Evolutionary conservation across 345 rosid genomes (phyloP), one percentile per base, ranked within the genome.

Genomic region (Trapa bicornis): DNA sequence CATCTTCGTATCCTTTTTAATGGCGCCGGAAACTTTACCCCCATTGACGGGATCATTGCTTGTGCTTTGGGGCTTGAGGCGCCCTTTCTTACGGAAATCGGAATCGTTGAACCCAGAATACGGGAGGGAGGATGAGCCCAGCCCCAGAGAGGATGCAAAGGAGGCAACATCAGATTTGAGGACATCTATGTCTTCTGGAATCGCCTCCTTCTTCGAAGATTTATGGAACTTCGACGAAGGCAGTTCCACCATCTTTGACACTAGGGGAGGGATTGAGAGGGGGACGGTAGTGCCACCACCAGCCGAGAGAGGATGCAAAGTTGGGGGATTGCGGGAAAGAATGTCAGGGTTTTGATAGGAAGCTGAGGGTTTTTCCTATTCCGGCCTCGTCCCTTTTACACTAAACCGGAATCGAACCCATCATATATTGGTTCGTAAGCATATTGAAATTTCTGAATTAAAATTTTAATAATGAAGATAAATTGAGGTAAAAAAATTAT

Each of bases 101-200:
- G 80, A 53, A 54, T 92, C 96, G 75, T 83, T 80, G 85, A 84
- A 85, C 70, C 96, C 96, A 0, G 91, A 77, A 64, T 85, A 57
- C 53, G 84, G 80, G 33, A 68, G 64, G 53, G 61, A 37, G 63
- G 87, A 76, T 45, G 91, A 79, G 66, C 87, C 36, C 39, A 93
- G 75, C 37, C 98, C 97, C 4, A 94, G 78, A n/a, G 95, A 79
- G 37, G 97, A 87, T 69, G 89, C 87, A 71, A 83, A 86, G 0
- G 96, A 81, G 17, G 96, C 97, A 33, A 94, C 67, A 37, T 94
- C 97, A 8, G 91, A 79, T 66, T 78, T 76, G 71, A 94, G 80
- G 15, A 62, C 68, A 9, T 80, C 83, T 2, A 73, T 22, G 67
- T 75, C 85, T 71, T 52, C 39, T 17, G 74, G 37, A 37, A 69